Evolutionary conservation across 257 asterid genomes (phyloP).

Genomic region (Buddleja alternifolia): DNA sequence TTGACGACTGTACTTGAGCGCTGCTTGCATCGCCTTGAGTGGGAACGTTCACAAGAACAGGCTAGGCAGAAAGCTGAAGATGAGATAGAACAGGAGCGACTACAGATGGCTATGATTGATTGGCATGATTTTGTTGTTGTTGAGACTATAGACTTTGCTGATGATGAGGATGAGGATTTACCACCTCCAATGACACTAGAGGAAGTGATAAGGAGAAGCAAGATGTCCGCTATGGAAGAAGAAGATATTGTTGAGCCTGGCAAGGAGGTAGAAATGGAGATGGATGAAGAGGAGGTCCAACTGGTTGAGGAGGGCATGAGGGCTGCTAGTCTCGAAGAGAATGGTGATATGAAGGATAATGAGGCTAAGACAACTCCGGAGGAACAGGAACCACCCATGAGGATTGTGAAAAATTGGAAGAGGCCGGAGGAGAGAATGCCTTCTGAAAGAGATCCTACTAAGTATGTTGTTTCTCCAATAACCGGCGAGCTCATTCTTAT

Average conservation of each 20-base stretch:
- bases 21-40: constrained; percentile 84
- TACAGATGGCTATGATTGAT: constrained; percentile 93
- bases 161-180: constrained; percentile 92
- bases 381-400: constrained; percentile 85
- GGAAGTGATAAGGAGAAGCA: constrained; percentile 96
- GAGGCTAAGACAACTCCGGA: constrained; percentile 53
- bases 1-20: constrained; percentile 90
- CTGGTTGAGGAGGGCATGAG: constrained; percentile 93
- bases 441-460: constrained; percentile 85
- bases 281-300: constrained; percentile 98
- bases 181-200: constrained; percentile 97
- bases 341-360: constrained; percentile 46
- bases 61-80: constrained; percentile 96
- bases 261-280: constrained; percentile 95
- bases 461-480: constrained; percentile 80
- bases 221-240: constrained; percentile 67
- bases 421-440: constrained; percentile 91
- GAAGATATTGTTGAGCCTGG: constrained; percentile 84
- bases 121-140: constrained; percentile 99
- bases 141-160: constrained; percentile 90
- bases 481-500: constrained; percentile 84
- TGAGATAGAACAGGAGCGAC: constrained; percentile 85
- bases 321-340: constrained; percentile 82
- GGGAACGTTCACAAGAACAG: constrained; percentile 96
- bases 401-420: constrained; percentile 91